Base-by-base conservation (phyloP, 345 rosid species). In the Diplotaxis tenuifolia region DNA sequence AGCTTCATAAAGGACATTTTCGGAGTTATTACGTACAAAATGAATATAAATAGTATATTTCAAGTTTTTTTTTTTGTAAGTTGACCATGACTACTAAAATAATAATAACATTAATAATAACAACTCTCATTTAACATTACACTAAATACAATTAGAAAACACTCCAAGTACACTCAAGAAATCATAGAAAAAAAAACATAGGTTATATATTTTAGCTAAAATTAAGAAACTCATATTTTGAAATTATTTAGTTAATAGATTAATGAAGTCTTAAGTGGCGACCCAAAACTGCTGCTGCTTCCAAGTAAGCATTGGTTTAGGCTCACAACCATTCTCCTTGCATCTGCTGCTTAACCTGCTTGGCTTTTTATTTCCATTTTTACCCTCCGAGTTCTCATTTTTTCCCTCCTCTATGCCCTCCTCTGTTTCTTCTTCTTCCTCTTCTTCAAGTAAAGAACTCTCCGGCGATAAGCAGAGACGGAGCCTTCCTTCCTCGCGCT, bases 401-500 rank as follows among this genome's bases (percentile, higher is more conserved):
- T 31, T 62, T 52, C 54, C 77, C 66, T 74, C 6, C 5, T 4
- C 47, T 15, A 38, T 38, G 47, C 47, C 47, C 47, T 38, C 84
- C 45, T 75, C 82, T 10, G 40, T 65, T 28, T 52, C 83, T 75
- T 78, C 78, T 15, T 71, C 79, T 3, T 9, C 57, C 0, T 31
- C 73, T 1, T 70, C 22, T 3, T 27, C 73, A 0, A 47, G 58
- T 54, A 50, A 5, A 62, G 32, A 27, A 7, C 72, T 38, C 50
- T 82, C 80, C 22, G 63, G 45, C 6, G 76, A 31, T 45, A 87
- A 56, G 50, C 75, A 68, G 61, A 96, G 80, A 76, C 84, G 81
- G 55, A 96, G 96, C 81, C 95, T 83, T 59, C 99, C 98, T 1
- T 82, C 75, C 60, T 80, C 78, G 56, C 98, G 86, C 64, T 96